Base-by-base conservation (phyloP, 768 basidiomycete genomes). In the Pisolithus microcarpus region DNA sequence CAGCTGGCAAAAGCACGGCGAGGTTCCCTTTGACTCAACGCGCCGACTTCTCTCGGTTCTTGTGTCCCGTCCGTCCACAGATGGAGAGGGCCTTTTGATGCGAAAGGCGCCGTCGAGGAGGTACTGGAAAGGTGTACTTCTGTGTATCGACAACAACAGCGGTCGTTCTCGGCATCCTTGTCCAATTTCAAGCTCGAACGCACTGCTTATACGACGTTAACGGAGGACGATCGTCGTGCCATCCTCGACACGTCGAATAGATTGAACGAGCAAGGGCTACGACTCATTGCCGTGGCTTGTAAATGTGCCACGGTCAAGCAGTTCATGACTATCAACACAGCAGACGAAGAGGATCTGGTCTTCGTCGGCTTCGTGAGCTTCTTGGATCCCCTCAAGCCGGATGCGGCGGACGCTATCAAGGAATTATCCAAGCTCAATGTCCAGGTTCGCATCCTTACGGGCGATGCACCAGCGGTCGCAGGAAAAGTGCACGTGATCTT, bases 401-500 rank as follows among this genome's bases (percentile, higher is more conserved):
- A 66, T 21, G 65, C 65, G 31, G 62, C 65, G 5, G 58, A 63
- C 46, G 65, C 65, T 23, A 65, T 66, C 34, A 61, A 58, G 36
- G 62, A 50, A 9, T 58, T 66, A 15, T 59, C 63, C 8, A 52
- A 28, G 15, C 63, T 61, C 40, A 63, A 65, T 18, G 65, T 66
- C 10, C 65, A 66, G 62, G 65, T 66, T 58, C 66, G 66, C 43
- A 70, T 69, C 52, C 68, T 69, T 34, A 69, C 68, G 2, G 69
- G 68, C 31, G 68, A 69, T 43, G 59, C 51, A 23, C 63, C 69
- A 18, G 63, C 68, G 2, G 66, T 70, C 4, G 68, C 68, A 37
- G 66, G 66, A 47, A 70, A 69, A 53, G 70, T 70, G 70, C 68
- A 10, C 70, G 66, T 36, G 68, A 70, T 39, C 62, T 69, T 39